Percentiles rank a stretch among this genome's conserved stretches.
Conservation (phyloP, 2,329 filamentous ascomycete genomes). For the Falciphora oryzae region DNA sequence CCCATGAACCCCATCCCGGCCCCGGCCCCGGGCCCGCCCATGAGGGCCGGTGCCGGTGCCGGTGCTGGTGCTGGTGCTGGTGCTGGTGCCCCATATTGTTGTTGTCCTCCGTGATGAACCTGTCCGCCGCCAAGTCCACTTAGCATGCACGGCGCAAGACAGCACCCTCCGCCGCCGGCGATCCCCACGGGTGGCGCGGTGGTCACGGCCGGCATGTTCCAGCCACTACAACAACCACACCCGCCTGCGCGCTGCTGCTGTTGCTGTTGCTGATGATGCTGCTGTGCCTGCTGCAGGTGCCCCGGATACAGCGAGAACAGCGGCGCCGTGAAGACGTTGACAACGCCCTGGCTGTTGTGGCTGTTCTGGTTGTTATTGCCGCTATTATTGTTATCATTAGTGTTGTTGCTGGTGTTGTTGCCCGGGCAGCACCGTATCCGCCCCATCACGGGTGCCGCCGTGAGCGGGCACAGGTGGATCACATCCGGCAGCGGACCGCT, state of each 20-base stretch:
- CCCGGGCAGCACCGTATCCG: background rate
- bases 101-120: too few relatives aligned
- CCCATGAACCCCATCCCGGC: constrained; percentile 6
- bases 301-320: constrained; percentile 1
- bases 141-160: background rate
- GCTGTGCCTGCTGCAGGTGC: background rate
- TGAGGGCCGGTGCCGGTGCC: background rate
- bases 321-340: constrained; percentile 9
- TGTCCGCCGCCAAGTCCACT: background rate
- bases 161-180: background rate
- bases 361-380: background rate
- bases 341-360: background rate
- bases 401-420: background rate
- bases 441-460: constrained; percentile 2
- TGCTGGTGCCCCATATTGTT: background rate
- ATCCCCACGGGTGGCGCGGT: background rate
- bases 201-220: background rate
- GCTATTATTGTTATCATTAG: background rate
- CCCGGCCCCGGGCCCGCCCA: background rate
- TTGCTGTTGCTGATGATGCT: constrained; percentile 5
- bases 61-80: background rate
- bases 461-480: constrained; percentile 8
- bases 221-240: background rate
- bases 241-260: constrained; percentile 4
- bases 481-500: constrained; percentile 5